phyloP scores from a whole-genome alignment of 1,139 yeast genomes.

The Eremothecium sinecaudum region DNA sequence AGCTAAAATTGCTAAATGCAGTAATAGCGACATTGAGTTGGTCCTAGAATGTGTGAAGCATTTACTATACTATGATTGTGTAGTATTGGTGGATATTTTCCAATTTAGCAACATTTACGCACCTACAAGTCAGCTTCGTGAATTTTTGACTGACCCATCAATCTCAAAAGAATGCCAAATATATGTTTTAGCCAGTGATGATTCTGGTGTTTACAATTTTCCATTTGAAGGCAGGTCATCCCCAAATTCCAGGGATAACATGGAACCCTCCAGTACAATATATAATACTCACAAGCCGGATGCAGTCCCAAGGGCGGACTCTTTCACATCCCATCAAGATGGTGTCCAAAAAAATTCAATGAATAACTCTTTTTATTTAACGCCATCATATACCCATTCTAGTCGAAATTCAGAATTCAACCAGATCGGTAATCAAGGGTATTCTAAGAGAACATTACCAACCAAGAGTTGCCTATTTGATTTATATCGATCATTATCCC shows the following conservation, averaged over 20 bases:
- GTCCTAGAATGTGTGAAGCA: constrained; percentile 88
- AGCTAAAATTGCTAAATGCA: constrained; percentile 62
- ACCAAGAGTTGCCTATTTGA: constrained; percentile 60
- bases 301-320: constrained; percentile 6
- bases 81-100: constrained; percentile 74
- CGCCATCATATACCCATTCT: constrained; percentile 7
- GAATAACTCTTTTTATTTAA: constrained; percentile 11
- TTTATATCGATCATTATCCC: constrained; percentile 68
- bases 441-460: constrained; percentile 35
- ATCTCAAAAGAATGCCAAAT: constrained; percentile 83
- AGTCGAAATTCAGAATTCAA: constrained; percentile 7
- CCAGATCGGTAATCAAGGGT: constrained; percentile 5
- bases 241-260: constrained; percentile 5
- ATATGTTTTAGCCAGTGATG: constrained; percentile 45
- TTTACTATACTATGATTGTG: constrained; percentile 79
- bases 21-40: constrained; percentile 69
- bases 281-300: constrained; percentile 3
- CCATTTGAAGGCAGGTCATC: constrained; percentile 21
- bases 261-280: constrained; percentile 6
- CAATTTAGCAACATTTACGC: constrained; percentile 86
- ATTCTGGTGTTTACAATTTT: constrained; percentile 17
- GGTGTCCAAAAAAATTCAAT: constrained; percentile 5
- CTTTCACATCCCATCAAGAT: constrained; percentile 7
- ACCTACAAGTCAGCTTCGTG: constrained; percentile 68
- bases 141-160: constrained; percentile 51